Percentiles rank a stretch among this genome's conserved stretches.
These are phyloP conservation scores for Crithidia thermophila DNA, from an alignment of 208 protist species.

Conservation along the genomic window DNA sequence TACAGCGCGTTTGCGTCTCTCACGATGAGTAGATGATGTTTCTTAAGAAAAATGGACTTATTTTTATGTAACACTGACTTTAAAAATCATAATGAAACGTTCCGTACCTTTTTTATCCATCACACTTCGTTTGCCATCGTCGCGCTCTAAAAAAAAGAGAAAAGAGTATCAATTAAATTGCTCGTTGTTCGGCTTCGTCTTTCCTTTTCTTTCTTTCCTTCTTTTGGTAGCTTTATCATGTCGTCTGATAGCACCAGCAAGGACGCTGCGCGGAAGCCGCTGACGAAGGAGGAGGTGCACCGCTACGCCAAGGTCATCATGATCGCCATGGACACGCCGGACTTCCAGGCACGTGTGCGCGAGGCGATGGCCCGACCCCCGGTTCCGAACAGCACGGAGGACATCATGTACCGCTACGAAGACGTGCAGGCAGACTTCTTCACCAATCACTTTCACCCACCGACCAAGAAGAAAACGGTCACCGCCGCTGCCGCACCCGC, in stretches of 20 bases:
- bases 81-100: too few relatives aligned
- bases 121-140: too few relatives aligned
- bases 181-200: background rate
- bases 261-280: background rate
- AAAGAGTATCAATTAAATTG: background rate
- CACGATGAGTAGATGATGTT: too few relatives aligned
- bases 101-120: too few relatives aligned
- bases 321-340: constrained; percentile 43
- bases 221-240: background rate
- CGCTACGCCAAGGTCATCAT: constrained; percentile 48
- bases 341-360: constrained; percentile 45
- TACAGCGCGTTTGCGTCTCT: too few relatives aligned
- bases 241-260: background rate
- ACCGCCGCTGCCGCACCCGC: background rate
- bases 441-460: constrained; percentile 3
- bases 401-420: constrained; percentile 67
- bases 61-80: too few relatives aligned
- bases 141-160: too few relatives aligned
- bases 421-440: constrained; percentile 66
- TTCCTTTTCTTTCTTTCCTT: constrained; percentile 4
- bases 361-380: constrained; percentile 29
- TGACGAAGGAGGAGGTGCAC: constrained; percentile 49
- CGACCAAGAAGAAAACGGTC: background rate
- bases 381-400: constrained; percentile 39
- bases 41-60: too few relatives aligned